Evolutionary conservation across 495 filamentous ascomycete genomes (phyloP).

Genomic region (Hapsidospora chrysogenum): DNA sequence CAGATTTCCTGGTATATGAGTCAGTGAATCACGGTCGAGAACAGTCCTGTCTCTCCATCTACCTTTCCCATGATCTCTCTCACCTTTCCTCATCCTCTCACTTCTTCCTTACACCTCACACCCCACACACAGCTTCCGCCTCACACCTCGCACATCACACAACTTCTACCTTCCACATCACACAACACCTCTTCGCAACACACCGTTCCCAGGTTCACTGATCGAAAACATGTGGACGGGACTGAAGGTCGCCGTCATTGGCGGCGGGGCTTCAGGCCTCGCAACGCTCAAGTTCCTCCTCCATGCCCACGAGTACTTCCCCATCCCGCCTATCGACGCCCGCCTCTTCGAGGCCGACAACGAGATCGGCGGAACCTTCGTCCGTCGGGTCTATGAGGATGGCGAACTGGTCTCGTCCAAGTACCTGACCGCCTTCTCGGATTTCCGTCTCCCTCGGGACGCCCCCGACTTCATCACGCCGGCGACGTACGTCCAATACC

Average conservation of each 20-base stretch:
- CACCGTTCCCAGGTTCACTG: too few species aligned
- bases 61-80: too few species aligned
- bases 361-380: constrained; percentile 15
- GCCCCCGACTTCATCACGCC: constrained; percentile 19
- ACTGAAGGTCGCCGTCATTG: constrained; percentile 26
- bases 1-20: too few species aligned
- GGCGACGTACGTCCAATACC: constrained; percentile 15
- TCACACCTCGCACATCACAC: too few species aligned
- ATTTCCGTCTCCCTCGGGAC: constrained; percentile 12
- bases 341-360: constrained; percentile 8
- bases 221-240: too few species aligned
- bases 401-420: constrained; percentile 22
- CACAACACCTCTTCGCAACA: too few species aligned
- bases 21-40: too few species aligned
- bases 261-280: constrained; percentile 25
- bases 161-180: too few species aligned
- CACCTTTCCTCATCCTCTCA: too few species aligned
- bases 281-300: constrained; percentile 27
- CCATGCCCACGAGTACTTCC: constrained; percentile 12
- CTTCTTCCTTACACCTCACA: too few species aligned
- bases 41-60: too few species aligned
- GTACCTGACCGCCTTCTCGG: constrained; percentile 23
- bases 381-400: constrained; percentile 17
- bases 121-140: too few species aligned
- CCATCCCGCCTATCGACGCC: constrained; percentile 16